Conservation (phyloP, 306 rosid species). For the Medicago lupulina region DNA sequence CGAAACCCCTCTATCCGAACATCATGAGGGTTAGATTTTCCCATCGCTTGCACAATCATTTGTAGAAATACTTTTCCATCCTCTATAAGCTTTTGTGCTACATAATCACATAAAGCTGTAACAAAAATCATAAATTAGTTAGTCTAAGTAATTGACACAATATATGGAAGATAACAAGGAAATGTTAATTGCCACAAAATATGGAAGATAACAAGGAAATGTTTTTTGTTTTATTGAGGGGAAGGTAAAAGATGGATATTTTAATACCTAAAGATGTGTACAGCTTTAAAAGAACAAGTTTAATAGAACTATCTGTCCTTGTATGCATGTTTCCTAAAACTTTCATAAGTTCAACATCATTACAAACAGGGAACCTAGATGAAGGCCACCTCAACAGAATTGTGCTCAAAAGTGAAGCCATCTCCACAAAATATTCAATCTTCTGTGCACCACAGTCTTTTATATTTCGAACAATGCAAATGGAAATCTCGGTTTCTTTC, state of each 20-base stretch:
- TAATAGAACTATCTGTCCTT: constrained; percentile 48
- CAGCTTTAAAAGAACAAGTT: constrained; percentile 69
- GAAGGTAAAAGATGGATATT: not conserved
- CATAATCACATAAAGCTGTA: constrained; percentile 79
- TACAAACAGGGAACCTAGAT: constrained; percentile 73
- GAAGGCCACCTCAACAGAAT: constrained; percentile 72
- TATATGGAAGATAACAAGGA: constrained; percentile 15
- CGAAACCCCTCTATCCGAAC: constrained; percentile 76
- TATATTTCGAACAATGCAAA: constrained; percentile 53
- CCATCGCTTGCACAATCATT: constrained; percentile 74
- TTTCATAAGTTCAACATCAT: constrained; percentile 60
- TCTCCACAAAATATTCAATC: constrained; percentile 61
- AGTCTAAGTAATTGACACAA: constrained; percentile 27
- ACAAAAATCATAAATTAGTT: constrained; percentile 40
- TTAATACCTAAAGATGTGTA: constrained; percentile 81
- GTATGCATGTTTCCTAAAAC: constrained; percentile 52
- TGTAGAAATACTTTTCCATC: constrained; percentile 60
- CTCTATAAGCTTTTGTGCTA: constrained; percentile 64
- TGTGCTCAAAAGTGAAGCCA: constrained; percentile 76
- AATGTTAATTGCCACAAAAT: constrained; percentile 26
- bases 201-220: constrained; percentile 26
- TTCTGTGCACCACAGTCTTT: constrained; percentile 46
- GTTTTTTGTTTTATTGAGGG: not conserved
- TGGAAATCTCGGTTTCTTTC: constrained; percentile 53
- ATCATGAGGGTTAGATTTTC: constrained; percentile 56